A percentile compares a stretch with the other conserved stretches of the same genome.
Evolutionary conservation across 2,329 filamentous ascomycete species (phyloP).

Genomic region (Clonostachys rosea): DNA sequence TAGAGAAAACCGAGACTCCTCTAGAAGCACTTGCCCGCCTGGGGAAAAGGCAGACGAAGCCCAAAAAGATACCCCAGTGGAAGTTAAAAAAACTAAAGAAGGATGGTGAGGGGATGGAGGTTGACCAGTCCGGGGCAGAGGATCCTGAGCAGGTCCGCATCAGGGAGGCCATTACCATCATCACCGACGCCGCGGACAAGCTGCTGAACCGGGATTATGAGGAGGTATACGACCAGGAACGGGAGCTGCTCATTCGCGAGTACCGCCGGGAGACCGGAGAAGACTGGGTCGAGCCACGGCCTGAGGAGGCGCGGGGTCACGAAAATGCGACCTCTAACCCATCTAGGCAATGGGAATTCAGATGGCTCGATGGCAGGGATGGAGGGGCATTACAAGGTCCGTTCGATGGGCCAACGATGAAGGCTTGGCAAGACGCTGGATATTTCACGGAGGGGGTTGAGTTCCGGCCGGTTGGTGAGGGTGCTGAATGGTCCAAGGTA

Average conservation of each 20-base stretch:
- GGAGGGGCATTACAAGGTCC: constrained; percentile 77
- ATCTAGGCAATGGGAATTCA: constrained; percentile 69
- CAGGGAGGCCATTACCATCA: constrained; percentile 69
- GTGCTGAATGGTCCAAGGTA: constrained; percentile 3
- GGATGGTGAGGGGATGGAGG: constrained; percentile 60
- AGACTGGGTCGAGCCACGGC: constrained; percentile 61
- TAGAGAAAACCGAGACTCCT: constrained; percentile 80
- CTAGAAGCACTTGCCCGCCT: constrained; percentile 83
- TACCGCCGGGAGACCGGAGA: constrained; percentile 84
- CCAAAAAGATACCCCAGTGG: constrained; percentile 57
- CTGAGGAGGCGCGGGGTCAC: constrained; percentile 9
- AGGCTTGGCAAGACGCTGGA: constrained; percentile 83
- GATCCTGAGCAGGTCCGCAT: constrained; percentile 67
- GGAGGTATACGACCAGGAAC: constrained; percentile 88
- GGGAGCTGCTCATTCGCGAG: constrained; percentile 77
- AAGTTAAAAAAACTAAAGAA: constrained; percentile 65
- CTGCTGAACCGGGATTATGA: constrained; percentile 76
- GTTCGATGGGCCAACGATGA: constrained; percentile 81
- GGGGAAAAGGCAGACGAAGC: constrained; percentile 61
- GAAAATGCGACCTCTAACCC: constrained; percentile 8
- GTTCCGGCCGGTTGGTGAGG: constrained; percentile 44
- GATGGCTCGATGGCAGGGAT: constrained; percentile 87
- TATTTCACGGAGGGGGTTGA: constrained; percentile 92
- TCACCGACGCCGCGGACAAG: constrained; percentile 87
- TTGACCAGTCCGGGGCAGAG: constrained; percentile 49